These are phyloP conservation scores for Cryptococcus sp. DNA, from an alignment of 1,284 basidiomycete species.

Conservation along the genomic window DNA sequence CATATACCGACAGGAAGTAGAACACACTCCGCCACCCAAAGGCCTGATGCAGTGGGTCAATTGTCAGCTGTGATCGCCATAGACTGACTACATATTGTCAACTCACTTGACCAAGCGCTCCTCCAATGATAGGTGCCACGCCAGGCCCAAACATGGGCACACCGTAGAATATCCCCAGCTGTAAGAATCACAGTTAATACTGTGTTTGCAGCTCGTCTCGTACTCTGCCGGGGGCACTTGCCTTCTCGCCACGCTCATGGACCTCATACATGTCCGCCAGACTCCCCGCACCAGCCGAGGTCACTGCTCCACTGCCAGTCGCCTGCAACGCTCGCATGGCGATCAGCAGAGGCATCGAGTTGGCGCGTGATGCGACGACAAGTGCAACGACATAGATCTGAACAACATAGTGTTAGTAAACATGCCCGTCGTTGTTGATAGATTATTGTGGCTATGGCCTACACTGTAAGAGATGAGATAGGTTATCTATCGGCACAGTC, in stretches of 20 bases:
- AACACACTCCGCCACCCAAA: slow-evolving; percentile 75
- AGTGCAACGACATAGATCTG: slow-evolving; percentile 63
- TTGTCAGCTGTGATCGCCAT: background rate
- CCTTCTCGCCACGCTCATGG: slow-evolving; percentile 67
- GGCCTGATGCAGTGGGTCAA: slow-evolving; percentile 42
- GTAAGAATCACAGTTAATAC: slow-evolving; percentile 6
- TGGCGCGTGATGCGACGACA: slow-evolving; percentile 62
- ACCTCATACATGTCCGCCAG: slow-evolving; percentile 74
- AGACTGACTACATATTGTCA: background rate
- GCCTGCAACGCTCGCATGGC: slow-evolving; percentile 51
- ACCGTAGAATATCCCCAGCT: slow-evolving; percentile 49
- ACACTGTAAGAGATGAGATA: slow-evolving; percentile 60
- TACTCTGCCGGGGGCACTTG: slow-evolving; percentile 23
- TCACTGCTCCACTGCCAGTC: slow-evolving; percentile 67
- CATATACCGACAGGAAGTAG: slow-evolving; percentile 71
- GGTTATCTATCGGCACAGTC: slow-evolving; percentile 54
- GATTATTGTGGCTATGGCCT: slow-evolving; percentile 14
- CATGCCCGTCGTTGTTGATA: background rate
- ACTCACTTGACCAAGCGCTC: slow-evolving; percentile 55
- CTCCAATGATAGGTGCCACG: slow-evolving; percentile 67
- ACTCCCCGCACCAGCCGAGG: slow-evolving; percentile 74
- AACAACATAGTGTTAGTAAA: slow-evolving; percentile 26
- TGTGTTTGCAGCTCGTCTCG: background rate
- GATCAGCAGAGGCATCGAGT: slow-evolving; percentile 63
- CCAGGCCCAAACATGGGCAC: slow-evolving; percentile 56